Conservation (phyloP, 1,139 yeast genomes). For the Suhomyces bokatorum region DNA sequence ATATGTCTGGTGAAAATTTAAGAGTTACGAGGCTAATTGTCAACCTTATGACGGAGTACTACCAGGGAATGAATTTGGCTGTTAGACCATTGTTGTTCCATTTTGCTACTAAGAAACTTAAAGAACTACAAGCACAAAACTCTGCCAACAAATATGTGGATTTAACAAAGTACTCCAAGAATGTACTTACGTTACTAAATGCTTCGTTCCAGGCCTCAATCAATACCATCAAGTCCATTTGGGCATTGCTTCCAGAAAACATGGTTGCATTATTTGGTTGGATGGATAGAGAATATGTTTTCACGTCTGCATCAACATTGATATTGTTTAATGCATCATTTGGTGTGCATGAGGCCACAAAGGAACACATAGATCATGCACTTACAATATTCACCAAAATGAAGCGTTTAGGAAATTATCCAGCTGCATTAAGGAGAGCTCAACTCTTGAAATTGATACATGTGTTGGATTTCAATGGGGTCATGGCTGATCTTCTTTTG, state of each 20-base stretch:
- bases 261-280: conserved; percentile 85
- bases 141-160: conserved; percentile 59
- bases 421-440: conserved; percentile 73
- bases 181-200: conserved; percentile 67
- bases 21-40: conserved; percentile 68
- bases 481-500: conserved; percentile 54
- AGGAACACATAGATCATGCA: conserved; percentile 73
- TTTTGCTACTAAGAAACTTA: conserved; percentile 69
- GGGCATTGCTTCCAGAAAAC: conserved; percentile 72
- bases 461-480: conserved; percentile 67
- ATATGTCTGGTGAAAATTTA: conserved; percentile 56
- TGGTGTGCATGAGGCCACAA: conserved; percentile 78
- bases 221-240: conserved; percentile 70
- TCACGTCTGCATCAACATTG: conserved; percentile 77
- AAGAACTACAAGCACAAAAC: conserved; percentile 45
- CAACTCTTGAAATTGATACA: conserved; percentile 66
- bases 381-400: conserved; percentile 67
- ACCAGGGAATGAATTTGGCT: conserved; percentile 81
- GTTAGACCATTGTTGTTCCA: conserved; percentile 80
- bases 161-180: conserved; percentile 65
- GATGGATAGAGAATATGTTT: conserved; percentile 84
- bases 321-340: conserved; percentile 77
- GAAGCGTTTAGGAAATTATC: conserved; percentile 75
- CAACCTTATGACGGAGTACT: conserved; percentile 81
- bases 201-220: conserved; percentile 85